A percentile compares a stretch with the other conserved stretches of the same genome.
These are phyloP conservation scores for Ceratocystis harringtonii DNA, from an alignment of 2,329 filamentous ascomycete species.

Conservation along the genomic window DNA sequence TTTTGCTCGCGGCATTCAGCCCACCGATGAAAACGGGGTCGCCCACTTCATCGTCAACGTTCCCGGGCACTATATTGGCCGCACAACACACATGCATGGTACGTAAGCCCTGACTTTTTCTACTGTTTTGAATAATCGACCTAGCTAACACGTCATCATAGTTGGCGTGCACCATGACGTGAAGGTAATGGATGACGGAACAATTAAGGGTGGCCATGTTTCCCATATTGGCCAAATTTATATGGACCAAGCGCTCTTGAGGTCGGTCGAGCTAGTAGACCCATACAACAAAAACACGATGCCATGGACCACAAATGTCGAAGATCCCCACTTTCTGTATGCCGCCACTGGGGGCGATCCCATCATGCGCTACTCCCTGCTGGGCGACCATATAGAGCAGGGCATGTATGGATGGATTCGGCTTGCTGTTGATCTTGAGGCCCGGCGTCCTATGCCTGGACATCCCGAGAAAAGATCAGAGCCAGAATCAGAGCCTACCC, in stretches of 20 bases:
- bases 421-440: slow-evolving; percentile 32
- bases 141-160: slow-evolving; percentile 8
- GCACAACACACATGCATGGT: slow-evolving; percentile 35
- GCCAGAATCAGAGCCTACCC: neutral
- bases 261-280: slow-evolving; percentile 32
- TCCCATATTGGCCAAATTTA: slow-evolving; percentile 51
- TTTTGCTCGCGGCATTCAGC: slow-evolving; percentile 27
- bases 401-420: slow-evolving; percentile 42
- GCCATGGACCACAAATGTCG: slow-evolving; percentile 34
- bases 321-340: slow-evolving; percentile 37
- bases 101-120: slow-evolving; percentile 21
- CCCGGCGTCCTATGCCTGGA: slow-evolving; percentile 18
- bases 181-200: slow-evolving; percentile 24
- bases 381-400: slow-evolving; percentile 37
- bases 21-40: slow-evolving; percentile 29
- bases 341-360: slow-evolving; percentile 38
- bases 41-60: slow-evolving; percentile 31
- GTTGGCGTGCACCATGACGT: slow-evolving; percentile 28
- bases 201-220: slow-evolving; percentile 27
- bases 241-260: slow-evolving; percentile 44
- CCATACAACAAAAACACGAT: slow-evolving; percentile 36
- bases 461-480: neutral
- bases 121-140: slow-evolving; percentile 19
- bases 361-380: slow-evolving; percentile 40
- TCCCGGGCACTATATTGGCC: slow-evolving; percentile 31